Evolutionary conservation across 192 early-diverging fungal species (phyloP), one percentile per base, ranked within the genome.

Genomic region (Gigaspora rosea): DNA sequence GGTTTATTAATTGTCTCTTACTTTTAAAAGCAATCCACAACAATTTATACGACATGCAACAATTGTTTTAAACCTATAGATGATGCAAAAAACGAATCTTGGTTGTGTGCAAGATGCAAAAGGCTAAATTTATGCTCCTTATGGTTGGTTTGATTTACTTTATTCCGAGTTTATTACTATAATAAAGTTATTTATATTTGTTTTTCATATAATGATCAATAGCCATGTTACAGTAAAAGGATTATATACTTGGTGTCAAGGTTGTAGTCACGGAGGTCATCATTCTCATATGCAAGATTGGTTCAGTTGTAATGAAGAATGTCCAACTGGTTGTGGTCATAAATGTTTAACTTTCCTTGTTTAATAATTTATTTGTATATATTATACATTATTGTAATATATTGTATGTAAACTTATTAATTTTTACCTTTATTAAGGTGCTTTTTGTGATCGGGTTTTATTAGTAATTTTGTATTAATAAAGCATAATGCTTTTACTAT

Each of bases 221-320:
- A 92, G 94, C 67, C 93, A 92, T 76, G 83, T 88, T 80, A 88
- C 89, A 7, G 92, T 92, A 5, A 86, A 86, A 66, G 92, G 94
- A 0, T 82, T 89, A 41, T 94, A 91, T 80, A 82, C 87, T 7
- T 95, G 93, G 93, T 94, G 94, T 74, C 89, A 92, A 74, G 86
- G 91, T 1, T 95, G 94, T 76, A 86, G 87, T 9, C 94, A 95
- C 81, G 94, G 94, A 16, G 93, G 93, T 8, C 93, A 94, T 81
- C 72, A 93, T 74, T 81, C 82, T 56, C 93, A 93, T 72, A 84
- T 93, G 69, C 78, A 82, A 80, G 88, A 86, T 9, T 94, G 94
- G 93, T 94, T 94, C 71, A 73, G 70, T 11, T 73, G 81, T 52
- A 82, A 86, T 22, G 76, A 79, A 33, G 84, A 90, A 66, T 94